Evolutionary conservation across 306 rosid genomes (phyloP), one percentile per base, ranked within the genome.

Genomic region (Leucaena leucocephala): DNA sequence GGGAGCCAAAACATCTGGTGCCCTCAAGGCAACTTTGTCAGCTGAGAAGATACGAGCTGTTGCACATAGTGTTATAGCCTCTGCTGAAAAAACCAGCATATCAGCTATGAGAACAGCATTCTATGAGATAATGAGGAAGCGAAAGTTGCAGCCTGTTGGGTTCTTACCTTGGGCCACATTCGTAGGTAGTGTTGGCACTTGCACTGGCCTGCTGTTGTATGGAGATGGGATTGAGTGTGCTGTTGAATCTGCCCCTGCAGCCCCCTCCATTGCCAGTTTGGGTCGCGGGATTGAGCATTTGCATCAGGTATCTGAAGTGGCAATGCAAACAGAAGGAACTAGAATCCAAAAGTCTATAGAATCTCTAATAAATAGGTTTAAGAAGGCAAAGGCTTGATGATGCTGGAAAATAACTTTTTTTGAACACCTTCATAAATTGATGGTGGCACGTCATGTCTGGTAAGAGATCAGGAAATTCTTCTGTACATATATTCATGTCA

Each of bases 211-310:
- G 86, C 86, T 91, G 50, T 50, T 72, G 8, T 89, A 54, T 46
- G 97, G 97, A 71, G 97, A 93, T 88, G 91, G 94, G 76, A 88
- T 93, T 68, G 94, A 93, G 87, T 89, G 77, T n/a, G 88, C 86
- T 65, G 63, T 85, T 72, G 88, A 85, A 80, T 85, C 88, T 57
- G 61, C 76, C 65, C 94, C 93, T 78, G 82, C 89, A 10, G 97
- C 98, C 61, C 94, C 90, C 58, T 88, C 94, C 39, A 91, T 89
- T 27, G 97, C 98, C 45, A 84, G 84, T 84, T 84, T 93, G 88
- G 97, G 97, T 58, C 88, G 94, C 16, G 97, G 93, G 63, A 86
- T 91, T 83, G 87, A 87, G 69, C 82, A 86, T 74, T 82, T 93
- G 55, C 94, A 42, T 16, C 86, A 78, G 76, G 83, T 84, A 27